A percentile compares a stretch with the other conserved stretches of the same genome.
Conservation (phyloP, 2,329 filamentous ascomycete genomes). For the Sclerotiophoma versabilis region DNA sequence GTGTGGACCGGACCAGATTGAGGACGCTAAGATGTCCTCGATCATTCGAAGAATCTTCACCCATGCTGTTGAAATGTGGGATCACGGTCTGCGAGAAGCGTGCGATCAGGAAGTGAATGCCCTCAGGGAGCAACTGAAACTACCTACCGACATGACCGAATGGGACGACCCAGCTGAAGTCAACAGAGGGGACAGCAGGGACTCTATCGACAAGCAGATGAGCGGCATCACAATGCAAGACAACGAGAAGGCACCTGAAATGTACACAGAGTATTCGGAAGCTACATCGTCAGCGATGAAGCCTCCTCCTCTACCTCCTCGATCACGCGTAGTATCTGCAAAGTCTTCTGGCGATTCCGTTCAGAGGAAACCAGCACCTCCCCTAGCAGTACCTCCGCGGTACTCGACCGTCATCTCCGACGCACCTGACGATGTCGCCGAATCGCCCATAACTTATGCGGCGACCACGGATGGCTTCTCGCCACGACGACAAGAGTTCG, state of each 20-base stretch:
- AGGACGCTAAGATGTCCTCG: constrained; percentile 62
- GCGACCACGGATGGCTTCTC: constrained; percentile 52
- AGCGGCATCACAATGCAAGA: constrained; percentile 55
- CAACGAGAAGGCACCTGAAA: constrained; percentile 41
- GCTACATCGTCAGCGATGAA: constrained; percentile 18
- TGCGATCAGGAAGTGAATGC: constrained; percentile 49
- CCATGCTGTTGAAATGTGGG: constrained; percentile 57
- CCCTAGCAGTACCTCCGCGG: constrained; percentile 50
- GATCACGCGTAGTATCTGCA: constrained; percentile 34
- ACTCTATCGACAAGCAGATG: constrained; percentile 46
- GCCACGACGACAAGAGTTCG: constrained; percentile 30
- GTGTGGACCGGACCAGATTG: constrained; percentile 61
- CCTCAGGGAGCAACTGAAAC: constrained; percentile 51
- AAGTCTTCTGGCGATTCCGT: constrained; percentile 40
- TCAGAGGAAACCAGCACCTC: constrained; percentile 54
- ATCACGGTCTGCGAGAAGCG: constrained; percentile 51
- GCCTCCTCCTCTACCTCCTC: constrained; percentile 51
- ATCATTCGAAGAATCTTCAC: constrained; percentile 59
- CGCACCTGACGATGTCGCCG: constrained; percentile 41
- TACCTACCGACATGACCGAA: constrained; percentile 51
- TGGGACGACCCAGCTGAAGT: constrained; percentile 58
- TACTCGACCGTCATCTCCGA: constrained; percentile 55
- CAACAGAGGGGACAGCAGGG: constrained; percentile 32
- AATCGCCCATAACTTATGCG: constrained; percentile 50
- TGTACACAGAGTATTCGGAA: constrained; percentile 24